Percentiles rank a stretch among this genome's conserved stretches.
These are phyloP conservation scores for Dendrobium officinale DNA, from an alignment of 106 monocot genomes.

Conservation along the genomic window DNA sequence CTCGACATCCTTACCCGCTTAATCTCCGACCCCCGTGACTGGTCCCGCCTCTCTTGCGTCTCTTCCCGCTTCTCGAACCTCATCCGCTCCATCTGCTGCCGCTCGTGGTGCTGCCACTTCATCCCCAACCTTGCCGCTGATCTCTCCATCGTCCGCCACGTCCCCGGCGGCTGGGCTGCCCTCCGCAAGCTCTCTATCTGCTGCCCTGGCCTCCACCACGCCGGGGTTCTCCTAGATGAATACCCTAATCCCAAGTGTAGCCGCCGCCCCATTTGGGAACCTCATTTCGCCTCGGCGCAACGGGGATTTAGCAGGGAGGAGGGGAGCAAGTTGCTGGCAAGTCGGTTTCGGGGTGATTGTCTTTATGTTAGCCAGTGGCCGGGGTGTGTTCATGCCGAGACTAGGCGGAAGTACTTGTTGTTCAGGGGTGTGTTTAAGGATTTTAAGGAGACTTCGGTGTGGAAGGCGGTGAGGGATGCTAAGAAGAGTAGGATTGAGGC, in stretches of 20 bases:
- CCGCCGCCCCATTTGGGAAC: slow-evolving; percentile 8
- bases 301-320: slow-evolving; percentile 1
- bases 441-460: not conserved
- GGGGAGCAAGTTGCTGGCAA: slow-evolving; percentile 10
- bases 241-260: slow-evolving; percentile 3
- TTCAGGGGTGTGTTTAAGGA: slow-evolving; percentile 5
- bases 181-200: slow-evolving; percentile 12
- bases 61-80: slow-evolving; percentile 8
- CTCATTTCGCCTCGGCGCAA: not conserved
- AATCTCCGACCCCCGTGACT: slow-evolving; percentile 7
- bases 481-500: slow-evolving; percentile 6
- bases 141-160: not conserved
- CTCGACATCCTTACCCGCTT: slow-evolving; percentile 2
- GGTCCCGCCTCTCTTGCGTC: slow-evolving; percentile 10
- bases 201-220: slow-evolving; percentile 13
- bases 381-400: slow-evolving; percentile 2
- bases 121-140: not conserved
- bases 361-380: slow-evolving; percentile 10
- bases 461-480: slow-evolving; percentile 4
- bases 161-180: slow-evolving; percentile 7
- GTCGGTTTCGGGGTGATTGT: slow-evolving; percentile 6
- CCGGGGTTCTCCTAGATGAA: slow-evolving; percentile 6
- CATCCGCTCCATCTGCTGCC: slow-evolving; percentile 4
- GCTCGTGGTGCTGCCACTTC: slow-evolving; percentile 5
- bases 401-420: not conserved